Evolutionary conservation across 164 flowering plant genomes (phyloP).

Genomic region (Echeveria elegans): DNA sequence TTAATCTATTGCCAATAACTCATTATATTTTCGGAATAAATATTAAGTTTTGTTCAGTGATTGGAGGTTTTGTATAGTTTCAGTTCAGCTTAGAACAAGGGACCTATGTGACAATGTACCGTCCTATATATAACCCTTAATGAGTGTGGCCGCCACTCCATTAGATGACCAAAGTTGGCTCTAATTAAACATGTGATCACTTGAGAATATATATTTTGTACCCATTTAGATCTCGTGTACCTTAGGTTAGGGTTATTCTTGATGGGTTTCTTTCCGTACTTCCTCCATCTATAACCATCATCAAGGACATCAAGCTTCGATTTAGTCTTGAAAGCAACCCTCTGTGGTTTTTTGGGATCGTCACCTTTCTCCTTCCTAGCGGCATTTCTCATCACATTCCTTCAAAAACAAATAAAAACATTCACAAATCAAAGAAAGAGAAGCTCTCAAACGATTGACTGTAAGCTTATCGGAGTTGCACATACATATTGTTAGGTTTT

Average conservation of each 20-base stretch:
- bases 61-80: too few relatives aligned
- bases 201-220: too few relatives aligned
- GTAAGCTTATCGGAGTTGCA: not conserved
- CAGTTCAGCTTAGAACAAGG: too few relatives aligned
- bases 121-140: too few relatives aligned
- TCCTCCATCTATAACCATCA: constrained; percentile 22
- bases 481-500: not conserved
- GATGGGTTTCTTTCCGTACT: constrained; percentile 15
- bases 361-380: not conserved
- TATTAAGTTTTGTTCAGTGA: too few relatives aligned
- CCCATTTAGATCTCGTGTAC: too few relatives aligned
- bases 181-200: too few relatives aligned
- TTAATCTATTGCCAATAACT: too few relatives aligned
- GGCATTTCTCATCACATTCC: not conserved
- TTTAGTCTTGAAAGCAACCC: constrained; percentile 13
- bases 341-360: not conserved
- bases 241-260: constrained; percentile 19
- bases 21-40: too few relatives aligned
- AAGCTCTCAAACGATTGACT: not conserved
- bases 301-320: constrained; percentile 15
- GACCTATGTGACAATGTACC: too few relatives aligned
- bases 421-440: not conserved
- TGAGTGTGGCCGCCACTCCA: too few relatives aligned
- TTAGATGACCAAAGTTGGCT: too few relatives aligned
- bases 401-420: not conserved